phyloP scores from a whole-genome alignment of 768 basidiomycete species.

The Suillus luteus region DNA sequence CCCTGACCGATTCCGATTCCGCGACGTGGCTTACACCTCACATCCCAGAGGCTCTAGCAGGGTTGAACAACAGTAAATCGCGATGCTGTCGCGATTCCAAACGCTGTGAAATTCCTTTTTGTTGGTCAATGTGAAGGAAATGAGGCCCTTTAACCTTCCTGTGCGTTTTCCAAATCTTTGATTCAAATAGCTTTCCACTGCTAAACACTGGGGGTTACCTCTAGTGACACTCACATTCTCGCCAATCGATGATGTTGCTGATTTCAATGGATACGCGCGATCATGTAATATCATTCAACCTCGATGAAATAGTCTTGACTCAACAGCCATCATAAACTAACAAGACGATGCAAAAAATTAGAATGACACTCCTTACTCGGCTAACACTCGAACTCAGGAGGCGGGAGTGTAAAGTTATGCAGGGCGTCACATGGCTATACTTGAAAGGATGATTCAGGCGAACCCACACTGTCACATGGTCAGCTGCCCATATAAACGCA shows the following conservation, averaged over 20 bases:
- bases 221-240: neutral
- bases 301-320: neutral
- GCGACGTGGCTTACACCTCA: neutral
- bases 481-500: neutral
- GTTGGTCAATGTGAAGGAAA: neutral
- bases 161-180: neutral
- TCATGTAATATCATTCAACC: neutral
- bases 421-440: neutral
- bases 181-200: neutral
- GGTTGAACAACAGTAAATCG: conserved; percentile 28
- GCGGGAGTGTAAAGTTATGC: neutral
- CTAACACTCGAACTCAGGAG: neutral
- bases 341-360: neutral
- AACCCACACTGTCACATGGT: neutral
- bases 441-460: neutral
- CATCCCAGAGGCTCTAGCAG: conserved; percentile 1
- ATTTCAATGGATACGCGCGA: neutral
- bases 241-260: neutral
- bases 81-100: conserved; percentile 22
- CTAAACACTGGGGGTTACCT: neutral
- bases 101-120: conserved; percentile 12
- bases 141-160: conserved; percentile 10
- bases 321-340: neutral
- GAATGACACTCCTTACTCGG: neutral
- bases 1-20: neutral